Conservation (phyloP, 23 red algal genomes). For the Pyropia yezoensis region DNA sequence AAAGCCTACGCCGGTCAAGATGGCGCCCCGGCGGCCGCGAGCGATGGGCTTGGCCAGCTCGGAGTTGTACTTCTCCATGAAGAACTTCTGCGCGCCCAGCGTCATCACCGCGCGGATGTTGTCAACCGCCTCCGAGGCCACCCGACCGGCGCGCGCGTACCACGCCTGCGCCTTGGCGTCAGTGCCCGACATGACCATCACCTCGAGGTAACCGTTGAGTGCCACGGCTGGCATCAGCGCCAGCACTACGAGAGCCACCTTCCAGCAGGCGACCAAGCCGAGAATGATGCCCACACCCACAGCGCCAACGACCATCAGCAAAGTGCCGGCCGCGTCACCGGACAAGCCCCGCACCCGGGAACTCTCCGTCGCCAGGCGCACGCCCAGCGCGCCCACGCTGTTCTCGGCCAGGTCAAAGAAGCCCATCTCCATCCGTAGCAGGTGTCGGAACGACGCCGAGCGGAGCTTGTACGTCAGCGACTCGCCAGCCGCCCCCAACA, state of each 20-base stretch:
- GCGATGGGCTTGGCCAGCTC: slow-evolving; percentile 12
- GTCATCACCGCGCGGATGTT: slow-evolving; percentile 59
- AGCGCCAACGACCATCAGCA: slow-evolving; percentile 21
- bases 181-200: slow-evolving; percentile 74
- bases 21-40: slow-evolving; percentile 10
- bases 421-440: slow-evolving; percentile 79
- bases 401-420: slow-evolving; percentile 75
- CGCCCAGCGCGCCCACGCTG: slow-evolving; percentile 43
- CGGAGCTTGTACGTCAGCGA: slow-evolving; percentile 72
- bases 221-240: slow-evolving; percentile 70
- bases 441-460: slow-evolving; percentile 39
- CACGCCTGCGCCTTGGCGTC: slow-evolving; percentile 35
- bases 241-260: slow-evolving; percentile 54
- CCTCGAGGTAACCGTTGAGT: slow-evolving; percentile 51
- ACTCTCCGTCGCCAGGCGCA: slow-evolving; percentile 51
- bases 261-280: slow-evolving; percentile 51
- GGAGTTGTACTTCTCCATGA: slow-evolving; percentile 27
- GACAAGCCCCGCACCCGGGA: slow-evolving; percentile 44
- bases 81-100: slow-evolving; percentile 54
- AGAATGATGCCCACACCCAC: slow-evolving; percentile 49
- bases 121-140: slow-evolving; percentile 70
- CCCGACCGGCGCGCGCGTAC: slow-evolving; percentile 41
- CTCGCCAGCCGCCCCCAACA: slow-evolving; percentile 79
- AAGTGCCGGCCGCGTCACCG: slow-evolving; percentile 38
- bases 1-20: slow-evolving; percentile 43